phyloP scores from a whole-genome alignment of 75 land plant species.

The Larix kaempferi region DNA sequence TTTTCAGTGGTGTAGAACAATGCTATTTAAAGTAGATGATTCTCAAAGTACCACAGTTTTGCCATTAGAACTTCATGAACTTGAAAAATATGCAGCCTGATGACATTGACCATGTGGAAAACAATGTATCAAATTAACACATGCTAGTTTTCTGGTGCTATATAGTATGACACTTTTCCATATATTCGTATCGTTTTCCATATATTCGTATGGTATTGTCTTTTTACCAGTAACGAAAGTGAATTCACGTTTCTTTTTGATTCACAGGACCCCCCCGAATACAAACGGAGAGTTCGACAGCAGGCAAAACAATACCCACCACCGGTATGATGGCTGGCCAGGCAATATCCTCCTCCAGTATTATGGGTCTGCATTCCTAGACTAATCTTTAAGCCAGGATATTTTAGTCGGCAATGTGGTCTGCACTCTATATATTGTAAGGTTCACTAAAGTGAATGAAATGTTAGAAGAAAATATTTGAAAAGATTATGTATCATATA shows the following conservation, averaged over 20 bases:
- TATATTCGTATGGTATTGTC: background rate
- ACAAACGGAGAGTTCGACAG: constrained; percentile 44
- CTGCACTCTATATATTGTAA: no score
- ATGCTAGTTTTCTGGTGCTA: background rate
- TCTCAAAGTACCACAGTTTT: background rate
- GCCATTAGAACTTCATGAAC: background rate
- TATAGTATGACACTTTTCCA: background rate
- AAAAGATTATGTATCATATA: no score
- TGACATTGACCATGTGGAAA: background rate
- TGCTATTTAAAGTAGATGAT: background rate
- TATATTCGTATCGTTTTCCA: background rate
- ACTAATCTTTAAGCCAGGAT: no score
- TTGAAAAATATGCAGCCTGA: background rate
- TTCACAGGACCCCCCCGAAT: constrained; percentile 38
- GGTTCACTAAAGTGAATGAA: no score
- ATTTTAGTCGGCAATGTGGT: no score
- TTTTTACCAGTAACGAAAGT: no score
- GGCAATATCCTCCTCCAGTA: no score
- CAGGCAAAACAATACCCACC: constrained; percentile 57
- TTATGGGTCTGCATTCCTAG: no score
- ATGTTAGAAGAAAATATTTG: no score
- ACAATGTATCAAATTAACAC: background rate
- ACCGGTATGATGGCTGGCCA: constrained; percentile 21
- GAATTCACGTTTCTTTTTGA: background rate
- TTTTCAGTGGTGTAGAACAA: background rate